Base-by-base conservation (phyloP, 1,284 basidiomycete genomes). In the Ustilago trichophora region DNA sequence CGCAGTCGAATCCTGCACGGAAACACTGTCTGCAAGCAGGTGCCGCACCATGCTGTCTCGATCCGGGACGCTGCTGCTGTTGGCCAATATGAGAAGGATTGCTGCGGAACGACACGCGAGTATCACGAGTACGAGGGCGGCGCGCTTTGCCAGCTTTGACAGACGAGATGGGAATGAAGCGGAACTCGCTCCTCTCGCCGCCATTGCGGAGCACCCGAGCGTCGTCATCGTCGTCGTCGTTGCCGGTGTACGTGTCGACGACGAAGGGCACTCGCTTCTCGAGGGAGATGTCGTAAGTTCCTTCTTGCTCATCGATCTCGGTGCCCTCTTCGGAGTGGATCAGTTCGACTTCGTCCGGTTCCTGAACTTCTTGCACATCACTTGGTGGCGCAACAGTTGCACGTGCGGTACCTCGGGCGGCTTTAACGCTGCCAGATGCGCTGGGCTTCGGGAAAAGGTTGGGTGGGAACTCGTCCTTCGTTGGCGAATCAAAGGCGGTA, bases 1-100 rank as follows among this genome's bases (percentile, higher is more conserved):
- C 72, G 43, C 64, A 72, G 37, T 74, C 72, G 19, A 74, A 74
- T 3, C 72, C 72, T 1, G 72, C 59, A 7, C 69, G 56, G 51
- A 74, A 74, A 47, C 72, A 74, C 24, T 57, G 64, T 13, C 60
- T 45, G 37, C 72, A 74, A 3, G 68, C 50, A 0, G 70, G 64
- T 2, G 47, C 44, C 3, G 55, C 42, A 11, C 55, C 48, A 36
- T 73, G 71, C 42, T 47, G 43, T 26, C 48, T 31, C 29, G 57
- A 60, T 6, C 45, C 50, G 19, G 57, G 59, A 0, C 59, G 44
- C 18, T 53, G 43, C 35, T 55, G 49, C 2, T 58, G n/a, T n/a
- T n/a, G n/a, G n/a, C n/a, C 55, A 26, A 59, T 49, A 31, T 51
- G 45, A 25, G 63, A 68, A 13, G 60, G 59, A 25, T 62, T 58